A percentile compares a stretch with the other conserved stretches of the same genome.
Evolutionary conservation across 2,329 filamentous ascomycete genomes (phyloP).

Genomic region (Lasiodiplodia hormozganensis): DNA sequence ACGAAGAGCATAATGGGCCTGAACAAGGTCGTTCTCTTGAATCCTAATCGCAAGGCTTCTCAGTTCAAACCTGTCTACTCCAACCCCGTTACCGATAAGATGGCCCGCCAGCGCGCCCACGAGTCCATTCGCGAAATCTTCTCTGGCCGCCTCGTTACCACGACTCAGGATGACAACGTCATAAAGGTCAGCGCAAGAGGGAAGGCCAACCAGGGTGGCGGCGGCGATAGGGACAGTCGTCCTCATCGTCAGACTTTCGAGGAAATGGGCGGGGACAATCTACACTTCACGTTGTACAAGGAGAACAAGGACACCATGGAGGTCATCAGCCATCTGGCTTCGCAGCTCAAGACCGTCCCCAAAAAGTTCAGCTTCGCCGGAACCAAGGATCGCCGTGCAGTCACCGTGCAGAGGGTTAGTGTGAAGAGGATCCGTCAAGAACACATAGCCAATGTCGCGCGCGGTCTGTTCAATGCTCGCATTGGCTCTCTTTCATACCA

Average conservation of each 20-base stretch:
- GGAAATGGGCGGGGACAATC: slow-evolving; percentile 76
- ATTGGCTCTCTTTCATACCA: slow-evolving; percentile 85
- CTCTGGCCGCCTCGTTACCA: slow-evolving; percentile 76
- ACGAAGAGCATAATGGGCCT: slow-evolving; percentile 61
- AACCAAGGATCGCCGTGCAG: slow-evolving; percentile 88
- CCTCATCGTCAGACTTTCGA: slow-evolving; percentile 55
- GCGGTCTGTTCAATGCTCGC: slow-evolving; percentile 64
- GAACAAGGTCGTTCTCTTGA: slow-evolving; percentile 60
- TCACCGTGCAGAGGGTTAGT: slow-evolving; percentile 83
- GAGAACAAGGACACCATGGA: slow-evolving; percentile 98
- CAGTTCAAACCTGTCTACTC: slow-evolving; percentile 63
- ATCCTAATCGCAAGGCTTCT: slow-evolving; percentile 62
- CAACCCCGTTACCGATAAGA: slow-evolving; percentile 65
- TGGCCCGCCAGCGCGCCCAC: slow-evolving; percentile 68
- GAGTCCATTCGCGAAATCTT: slow-evolving; percentile 78
- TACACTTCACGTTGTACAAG: slow-evolving; percentile 94
- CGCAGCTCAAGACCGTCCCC: slow-evolving; percentile 70
- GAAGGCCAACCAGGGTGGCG: neutral
- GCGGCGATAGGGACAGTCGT: neutral
- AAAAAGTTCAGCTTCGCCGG: slow-evolving; percentile 87
- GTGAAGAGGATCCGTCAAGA: slow-evolving; percentile 66
- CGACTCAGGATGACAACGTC: slow-evolving; percentile 73
- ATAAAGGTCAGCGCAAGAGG: slow-evolving; percentile 63
- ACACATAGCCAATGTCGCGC: slow-evolving; percentile 70
- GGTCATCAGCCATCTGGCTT: slow-evolving; percentile 76